Base-by-base conservation (phyloP, 495 filamentous ascomycete genomes). In the Trichoderma orchidacearum region DNA sequence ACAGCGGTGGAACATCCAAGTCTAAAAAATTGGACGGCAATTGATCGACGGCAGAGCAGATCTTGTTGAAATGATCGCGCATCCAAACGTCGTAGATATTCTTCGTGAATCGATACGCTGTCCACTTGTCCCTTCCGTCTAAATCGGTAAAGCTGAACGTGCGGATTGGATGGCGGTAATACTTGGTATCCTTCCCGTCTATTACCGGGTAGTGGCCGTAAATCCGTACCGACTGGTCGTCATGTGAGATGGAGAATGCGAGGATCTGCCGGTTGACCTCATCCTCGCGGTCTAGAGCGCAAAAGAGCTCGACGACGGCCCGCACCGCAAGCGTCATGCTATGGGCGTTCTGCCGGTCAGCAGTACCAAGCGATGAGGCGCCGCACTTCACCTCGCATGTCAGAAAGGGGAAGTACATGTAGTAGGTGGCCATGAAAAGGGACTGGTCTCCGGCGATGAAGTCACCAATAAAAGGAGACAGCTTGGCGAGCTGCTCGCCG, bases 211-310 rank as follows among this genome's bases (percentile, higher is more conserved):
- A 71, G 57, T 71, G 52, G 28, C 65, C 67, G 27, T 68, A 71
- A 13, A 76, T 72, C 27, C 69, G 60, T 21, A 74, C 66, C 9
- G 59, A 58, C 30, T 58, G 36, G 51, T 72, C 54, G 59, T 77
- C 64, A 60, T 76, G 69, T 30, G 70, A 76, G 54, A 79, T 63
- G 1, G 71, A 76, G 65, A 77, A 79, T 31, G 64, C 64, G 55
- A 74, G 64, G 30, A 72, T 70, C 58, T 69, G 59, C 38, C 61
- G 62, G 55, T 75, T 25, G 38, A 75, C 54, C 62, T 74, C 69
- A 31, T 64, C 51, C 59, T 70, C 60, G 48, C 66, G 69, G 21
- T 63, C 59, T 2, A 72, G 65, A 6, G 51, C 12, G 36, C 52
- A 30, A 50, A 61, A 66, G 34, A 75, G 68, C 57, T 72, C 64